These are phyloP conservation scores for Camellia oleifera DNA, from an alignment of 179 eudicot genomes.

Conservation along the genomic window DNA sequence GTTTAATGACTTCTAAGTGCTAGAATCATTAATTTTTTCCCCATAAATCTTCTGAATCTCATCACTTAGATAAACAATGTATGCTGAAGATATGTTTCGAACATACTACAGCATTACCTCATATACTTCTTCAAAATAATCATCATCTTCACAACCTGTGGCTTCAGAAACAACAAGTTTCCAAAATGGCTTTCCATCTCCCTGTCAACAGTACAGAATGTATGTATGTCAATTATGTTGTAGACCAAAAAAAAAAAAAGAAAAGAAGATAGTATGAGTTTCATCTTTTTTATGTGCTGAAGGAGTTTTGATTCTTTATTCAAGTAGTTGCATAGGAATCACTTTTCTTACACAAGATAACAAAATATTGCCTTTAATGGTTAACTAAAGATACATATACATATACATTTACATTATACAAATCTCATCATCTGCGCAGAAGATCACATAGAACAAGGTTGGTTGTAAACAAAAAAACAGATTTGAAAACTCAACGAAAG, in stretches of 20 bases:
- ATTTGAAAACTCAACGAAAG: too few relatives aligned
- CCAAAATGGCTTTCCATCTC: slow-evolving; percentile 98
- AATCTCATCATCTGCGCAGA: not conserved
- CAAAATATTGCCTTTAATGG: not conserved
- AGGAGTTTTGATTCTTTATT: not conserved
- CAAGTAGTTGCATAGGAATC: not conserved
- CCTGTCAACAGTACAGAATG: slow-evolving; percentile 39
- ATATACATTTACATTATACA: not conserved
- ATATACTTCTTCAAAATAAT: slow-evolving; percentile 96
- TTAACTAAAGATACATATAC: not conserved
- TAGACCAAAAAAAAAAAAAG: not conserved
- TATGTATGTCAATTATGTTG: not conserved
- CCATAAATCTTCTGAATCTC: not conserved
- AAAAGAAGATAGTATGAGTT: not conserved
- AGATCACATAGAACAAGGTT: not conserved
- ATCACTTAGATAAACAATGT: not conserved
- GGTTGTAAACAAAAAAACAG: not conserved
- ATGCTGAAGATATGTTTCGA: not conserved
- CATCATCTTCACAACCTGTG: slow-evolving; percentile 70
- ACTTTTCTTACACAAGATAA: not conserved
- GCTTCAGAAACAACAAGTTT: slow-evolving; percentile 93
- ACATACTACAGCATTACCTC: slow-evolving; percentile 42
- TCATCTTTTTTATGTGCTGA: not conserved
- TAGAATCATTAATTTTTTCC: not conserved
- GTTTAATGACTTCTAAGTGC: not conserved